Evolutionary conservation across 768 basidiomycete species (phyloP).

Genomic region (Hypholoma sublateritium): DNA sequence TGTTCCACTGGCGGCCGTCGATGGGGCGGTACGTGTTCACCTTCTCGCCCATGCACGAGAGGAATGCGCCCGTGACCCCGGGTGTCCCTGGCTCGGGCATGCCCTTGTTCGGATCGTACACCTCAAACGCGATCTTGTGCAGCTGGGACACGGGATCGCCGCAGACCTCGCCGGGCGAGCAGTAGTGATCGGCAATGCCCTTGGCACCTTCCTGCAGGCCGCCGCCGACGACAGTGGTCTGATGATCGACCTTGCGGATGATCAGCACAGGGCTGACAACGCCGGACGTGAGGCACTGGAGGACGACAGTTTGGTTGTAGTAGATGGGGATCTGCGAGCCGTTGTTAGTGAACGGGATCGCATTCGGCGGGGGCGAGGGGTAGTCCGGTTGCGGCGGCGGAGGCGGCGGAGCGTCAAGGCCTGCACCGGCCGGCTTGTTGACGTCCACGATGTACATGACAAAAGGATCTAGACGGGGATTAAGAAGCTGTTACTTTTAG

Average conservation of each 20-base stretch:
- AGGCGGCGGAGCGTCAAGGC: constrained; percentile 74
- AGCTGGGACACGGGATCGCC: constrained; percentile 95
- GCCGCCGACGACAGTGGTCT: constrained; percentile 87
- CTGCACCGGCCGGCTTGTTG: constrained; percentile 75
- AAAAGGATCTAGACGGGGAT: constrained; percentile 69
- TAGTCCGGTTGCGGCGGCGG: constrained; percentile 87
- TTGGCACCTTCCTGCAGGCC: constrained; percentile 88
- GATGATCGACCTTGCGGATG: constrained; percentile 91
- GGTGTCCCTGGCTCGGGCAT: constrained; percentile 77
- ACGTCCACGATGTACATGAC: constrained; percentile 98
- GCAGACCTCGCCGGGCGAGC: constrained; percentile 81
- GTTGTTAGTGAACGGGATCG: constrained; percentile 81
- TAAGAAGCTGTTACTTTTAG: constrained; percentile 2
- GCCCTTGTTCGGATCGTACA: constrained; percentile 70
- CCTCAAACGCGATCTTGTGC: constrained; percentile 94
- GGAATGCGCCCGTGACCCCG: constrained; percentile 76
- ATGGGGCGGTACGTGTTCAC: constrained; percentile 88
- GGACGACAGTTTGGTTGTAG: constrained; percentile 94
- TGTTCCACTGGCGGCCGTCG: constrained; percentile 81
- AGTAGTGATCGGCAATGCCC: constrained; percentile 81
- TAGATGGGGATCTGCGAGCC: constrained; percentile 88
- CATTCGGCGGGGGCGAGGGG: constrained; percentile 89
- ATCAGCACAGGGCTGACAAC: constrained; percentile 92
- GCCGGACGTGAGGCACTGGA: constrained; percentile 93
- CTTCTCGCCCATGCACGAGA: constrained; percentile 92